Evolutionary conservation across 306 rosid species (phyloP).

Genomic region (Cicer judaicum): DNA sequence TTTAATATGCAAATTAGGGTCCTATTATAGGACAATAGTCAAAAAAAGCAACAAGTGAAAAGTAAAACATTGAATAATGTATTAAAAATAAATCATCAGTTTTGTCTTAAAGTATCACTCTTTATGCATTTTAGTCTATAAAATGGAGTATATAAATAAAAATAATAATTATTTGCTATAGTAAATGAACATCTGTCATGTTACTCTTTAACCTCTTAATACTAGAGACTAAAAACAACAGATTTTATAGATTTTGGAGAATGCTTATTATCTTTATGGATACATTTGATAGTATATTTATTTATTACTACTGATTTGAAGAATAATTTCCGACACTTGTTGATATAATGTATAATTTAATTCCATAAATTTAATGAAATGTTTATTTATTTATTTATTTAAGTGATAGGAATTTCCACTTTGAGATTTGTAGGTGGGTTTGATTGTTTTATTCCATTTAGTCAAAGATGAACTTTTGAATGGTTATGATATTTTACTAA

Average conservation of each 20-base stretch:
- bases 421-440: slow-evolving; percentile 23
- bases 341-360: background rate
- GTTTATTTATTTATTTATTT: background rate
- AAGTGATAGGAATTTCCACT: slow-evolving; percentile 2
- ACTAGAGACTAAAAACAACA: no score
- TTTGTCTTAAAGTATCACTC: no score
- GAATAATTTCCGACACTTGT: background rate
- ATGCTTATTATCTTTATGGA: no score
- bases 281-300: no score
- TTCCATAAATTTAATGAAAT: background rate
- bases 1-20: background rate
- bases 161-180: no score
- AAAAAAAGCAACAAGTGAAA: background rate
- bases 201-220: no score
- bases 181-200: no score
- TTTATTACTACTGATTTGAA: background rate
- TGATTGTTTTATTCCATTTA: background rate
- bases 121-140: no score
- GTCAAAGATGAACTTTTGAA: slow-evolving; percentile 42
- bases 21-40: background rate
- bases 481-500: background rate
- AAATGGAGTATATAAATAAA: no score
- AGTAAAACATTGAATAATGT: background rate
- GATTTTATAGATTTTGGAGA: no score
- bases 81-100: no score